A percentile compares a stretch with the other conserved stretches of the same genome.
Conservation (phyloP, 768 basidiomycete species). For the Lepiota subincarnata region DNA sequence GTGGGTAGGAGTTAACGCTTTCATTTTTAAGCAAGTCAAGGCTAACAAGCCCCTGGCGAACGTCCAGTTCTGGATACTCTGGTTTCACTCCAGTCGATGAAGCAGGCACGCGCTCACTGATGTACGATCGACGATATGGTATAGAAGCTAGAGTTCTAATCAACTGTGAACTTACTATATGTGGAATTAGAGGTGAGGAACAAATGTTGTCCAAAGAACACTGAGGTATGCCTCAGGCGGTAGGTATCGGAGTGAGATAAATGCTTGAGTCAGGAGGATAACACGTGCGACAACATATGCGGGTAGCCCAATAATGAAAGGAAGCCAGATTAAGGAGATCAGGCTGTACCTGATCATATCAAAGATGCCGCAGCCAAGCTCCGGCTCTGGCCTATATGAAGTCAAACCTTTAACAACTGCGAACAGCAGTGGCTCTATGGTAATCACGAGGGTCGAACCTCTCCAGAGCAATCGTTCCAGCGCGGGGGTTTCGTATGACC, state of each 20-base stretch:
- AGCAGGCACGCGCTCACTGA: neutral
- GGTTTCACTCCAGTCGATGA: too few species aligned
- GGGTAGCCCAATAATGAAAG: slow-evolving; percentile 2
- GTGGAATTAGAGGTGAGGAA: neutral
- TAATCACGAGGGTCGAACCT: neutral
- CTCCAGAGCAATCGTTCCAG: neutral
- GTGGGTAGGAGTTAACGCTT: too few species aligned
- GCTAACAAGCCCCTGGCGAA: too few species aligned
- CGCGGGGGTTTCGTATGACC: neutral
- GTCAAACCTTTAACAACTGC: neutral
- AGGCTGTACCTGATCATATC: neutral
- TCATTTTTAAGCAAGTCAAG: too few species aligned
- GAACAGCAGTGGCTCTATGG: neutral
- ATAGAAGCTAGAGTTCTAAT: neutral
- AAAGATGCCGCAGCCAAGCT: neutral
- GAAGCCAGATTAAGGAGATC: neutral
- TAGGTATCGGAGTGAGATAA: neutral
- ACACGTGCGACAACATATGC: slow-evolving; percentile 1
- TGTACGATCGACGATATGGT: too few species aligned
- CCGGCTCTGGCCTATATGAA: neutral
- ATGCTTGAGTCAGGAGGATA: neutral
- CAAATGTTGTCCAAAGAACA: neutral
- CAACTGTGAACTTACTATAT: neutral
- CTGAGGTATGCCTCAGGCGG: neutral
- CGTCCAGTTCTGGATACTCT: too few species aligned